phyloP scores from a whole-genome alignment of 371 early-diverging fungal species.

The Saksenaea oblongispora region DNA sequence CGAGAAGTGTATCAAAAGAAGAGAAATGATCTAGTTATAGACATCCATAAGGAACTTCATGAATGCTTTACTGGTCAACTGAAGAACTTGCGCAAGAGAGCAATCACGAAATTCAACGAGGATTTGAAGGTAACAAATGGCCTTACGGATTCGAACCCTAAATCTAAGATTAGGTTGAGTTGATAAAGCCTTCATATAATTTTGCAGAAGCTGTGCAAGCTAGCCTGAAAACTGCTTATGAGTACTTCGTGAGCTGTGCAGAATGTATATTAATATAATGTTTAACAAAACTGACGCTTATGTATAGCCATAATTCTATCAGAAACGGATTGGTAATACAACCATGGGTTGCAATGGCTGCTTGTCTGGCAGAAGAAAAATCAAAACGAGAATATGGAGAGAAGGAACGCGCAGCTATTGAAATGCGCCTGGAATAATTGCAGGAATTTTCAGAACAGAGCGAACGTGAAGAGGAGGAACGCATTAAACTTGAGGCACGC shows the following conservation, averaged over 20 bases:
- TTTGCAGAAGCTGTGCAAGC: constrained; percentile 54
- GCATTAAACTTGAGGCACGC: too few species aligned
- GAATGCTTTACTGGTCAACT: constrained; percentile 84
- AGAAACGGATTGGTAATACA: constrained; percentile 83
- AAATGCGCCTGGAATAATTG: too few species aligned
- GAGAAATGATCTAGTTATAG: constrained; percentile 75
- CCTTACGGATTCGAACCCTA: neutral
- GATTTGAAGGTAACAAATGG: constrained; percentile 23
- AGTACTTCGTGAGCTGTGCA: constrained; percentile 36
- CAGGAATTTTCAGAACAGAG: too few species aligned
- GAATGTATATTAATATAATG: constrained; percentile 14
- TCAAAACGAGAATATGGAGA: too few species aligned
- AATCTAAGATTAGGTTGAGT: constrained; percentile 33
- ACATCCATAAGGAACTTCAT: constrained; percentile 76
- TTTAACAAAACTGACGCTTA: neutral
- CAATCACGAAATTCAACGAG: constrained; percentile 63
- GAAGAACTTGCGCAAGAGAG: constrained; percentile 78
- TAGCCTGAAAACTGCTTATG: constrained; percentile 48
- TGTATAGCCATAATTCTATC: constrained; percentile 50
- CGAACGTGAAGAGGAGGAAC: too few species aligned
- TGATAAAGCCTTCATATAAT: constrained; percentile 50
- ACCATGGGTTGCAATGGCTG: constrained; percentile 65
- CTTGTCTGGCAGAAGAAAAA: too few species aligned
- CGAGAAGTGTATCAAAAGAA: constrained; percentile 87
- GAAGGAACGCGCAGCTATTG: too few species aligned